These are phyloP conservation scores for Metschnikowia anglica DNA, from an alignment of 805 yeast species.

Conservation along the genomic window DNA sequence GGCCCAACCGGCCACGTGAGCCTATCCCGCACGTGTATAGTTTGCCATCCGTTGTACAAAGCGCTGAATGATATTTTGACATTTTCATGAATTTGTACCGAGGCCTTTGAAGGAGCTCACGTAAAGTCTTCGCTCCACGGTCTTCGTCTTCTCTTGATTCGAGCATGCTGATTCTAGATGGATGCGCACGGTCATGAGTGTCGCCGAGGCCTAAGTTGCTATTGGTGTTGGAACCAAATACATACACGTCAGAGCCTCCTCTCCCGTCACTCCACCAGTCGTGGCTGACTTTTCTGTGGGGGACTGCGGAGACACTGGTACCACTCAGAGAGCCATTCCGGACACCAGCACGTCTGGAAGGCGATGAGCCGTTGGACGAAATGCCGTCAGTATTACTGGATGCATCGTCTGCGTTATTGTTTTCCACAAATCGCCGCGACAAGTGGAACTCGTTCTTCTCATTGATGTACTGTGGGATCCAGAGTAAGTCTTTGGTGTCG, in stretches of 20 bases:
- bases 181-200: constrained; percentile 46
- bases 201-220: constrained; percentile 68
- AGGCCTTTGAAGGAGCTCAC: constrained; percentile 31
- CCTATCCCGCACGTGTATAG: constrained; percentile 66
- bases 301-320: not conserved
- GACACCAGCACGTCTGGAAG: not conserved
- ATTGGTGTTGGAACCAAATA: constrained; percentile 63
- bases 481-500: constrained; percentile 43
- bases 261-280: constrained; percentile 45
- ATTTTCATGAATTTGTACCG: constrained; percentile 49
- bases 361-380: not conserved
- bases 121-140: not conserved
- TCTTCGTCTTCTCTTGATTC: not conserved
- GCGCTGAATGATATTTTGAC: constrained; percentile 65
- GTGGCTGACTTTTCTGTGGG: constrained; percentile 12
- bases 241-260: constrained; percentile 59
- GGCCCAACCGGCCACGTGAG: constrained; percentile 71
- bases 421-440: constrained; percentile 18
- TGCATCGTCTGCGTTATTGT: not conserved
- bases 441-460: constrained; percentile 34
- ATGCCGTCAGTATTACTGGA: not conserved
- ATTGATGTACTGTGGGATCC: constrained; percentile 44
- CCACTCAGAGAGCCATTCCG: not conserved
- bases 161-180: constrained; percentile 32
- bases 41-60: constrained; percentile 55